Base-by-base conservation (phyloP, 139 green algal genomes). In the Volvox africanus region DNA sequence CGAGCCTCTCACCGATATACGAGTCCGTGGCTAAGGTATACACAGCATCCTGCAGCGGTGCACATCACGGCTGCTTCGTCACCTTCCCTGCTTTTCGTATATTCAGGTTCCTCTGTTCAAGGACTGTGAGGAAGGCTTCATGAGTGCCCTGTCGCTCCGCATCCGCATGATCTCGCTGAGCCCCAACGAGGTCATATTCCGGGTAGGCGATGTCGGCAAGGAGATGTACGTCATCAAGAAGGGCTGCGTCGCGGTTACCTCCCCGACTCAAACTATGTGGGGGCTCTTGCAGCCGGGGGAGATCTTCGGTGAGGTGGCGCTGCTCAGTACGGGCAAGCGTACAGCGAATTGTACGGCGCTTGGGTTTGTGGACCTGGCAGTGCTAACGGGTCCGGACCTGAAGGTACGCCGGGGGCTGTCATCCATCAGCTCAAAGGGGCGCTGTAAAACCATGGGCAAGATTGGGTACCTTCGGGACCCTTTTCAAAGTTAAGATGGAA, bases 211-310 rank as follows among this genome's bases (percentile, higher is more conserved):
- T n/a, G 87, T 79, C 0, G 87, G 87, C 61, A 79, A 68, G 35
- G 87, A 91, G 76, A 91, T 91, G 87, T 91, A 86, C 87, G 69
- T 91, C 76, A 91, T 91, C 76, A 37, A 50, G 17, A 91, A 91
- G 87, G 86, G 87, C 76, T 71, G 35, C 76, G 87, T 91, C 24
- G 87, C 87, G 20, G 87, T 91, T 3, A 91, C 87, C 14, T 83
- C 76, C 0, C 61, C 26, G 18, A 71, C 2, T 0, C 0, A 35
- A 32, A 26, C 82, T 30, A 86, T 91, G 87, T 82, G 71, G 87
- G 77, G 37, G n/a, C 87, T 91, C 61, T 55, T 91, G 76, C 5
- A 21, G 3, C 33, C 87, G 1, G 87, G 87, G 30, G 87, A 91
- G 61, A 28, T 91, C 24, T 91, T 91, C 13, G 87, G 87, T 16